Evolutionary conservation across 805 yeast species (phyloP), one percentile per base, ranked within the genome.

Genomic region (Debaryomyces castellii): DNA sequence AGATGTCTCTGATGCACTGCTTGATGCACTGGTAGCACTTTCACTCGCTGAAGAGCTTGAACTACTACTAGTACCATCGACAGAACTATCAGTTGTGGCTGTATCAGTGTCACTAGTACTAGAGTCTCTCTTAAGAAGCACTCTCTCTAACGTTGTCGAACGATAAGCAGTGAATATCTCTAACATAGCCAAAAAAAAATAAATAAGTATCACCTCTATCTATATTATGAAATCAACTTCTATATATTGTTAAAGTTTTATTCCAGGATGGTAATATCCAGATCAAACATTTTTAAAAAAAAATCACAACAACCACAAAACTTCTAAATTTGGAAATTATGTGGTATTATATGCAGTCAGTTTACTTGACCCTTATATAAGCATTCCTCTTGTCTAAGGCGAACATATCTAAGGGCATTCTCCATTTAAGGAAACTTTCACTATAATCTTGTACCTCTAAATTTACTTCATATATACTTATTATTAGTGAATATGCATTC

Each of bases 91-190:
- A 9, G 28, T 25, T 3, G 18, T 30, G 16, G 37, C 14, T 34
- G 24, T 12, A 35, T 12, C 24, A n/a, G 40, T 22, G 39, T 44
- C 47, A 17, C 23, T 33, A 2, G 37, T 33, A 6, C 22, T 17
- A 14, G 37, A 18, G 9, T 42, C 55, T 37, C 53, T 44, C 35
- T 33, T 44, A 2, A 17, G 12, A 18, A 41, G 28, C 5, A 22
- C 40, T 11, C 9, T 22, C 12, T 37, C 11, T 11, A 23, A 16
- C 11, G 48, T 47, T 3, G 44, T 18, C 11, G 41, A 34, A 16
- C 25, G n/a, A 27, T 18, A 25, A 14, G 37, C 38, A 20, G 22
- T 21, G 20, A 35, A 3, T 6, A 35, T 4, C 24, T 21, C 38
- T 20, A 21, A 35, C 38, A 35, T 35, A 16, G 16, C 12, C 20